These are phyloP conservation scores for Colletotrichum tamarilloi DNA, from an alignment of 2,329 filamentous ascomycete genomes.

Conservation along the genomic window DNA sequence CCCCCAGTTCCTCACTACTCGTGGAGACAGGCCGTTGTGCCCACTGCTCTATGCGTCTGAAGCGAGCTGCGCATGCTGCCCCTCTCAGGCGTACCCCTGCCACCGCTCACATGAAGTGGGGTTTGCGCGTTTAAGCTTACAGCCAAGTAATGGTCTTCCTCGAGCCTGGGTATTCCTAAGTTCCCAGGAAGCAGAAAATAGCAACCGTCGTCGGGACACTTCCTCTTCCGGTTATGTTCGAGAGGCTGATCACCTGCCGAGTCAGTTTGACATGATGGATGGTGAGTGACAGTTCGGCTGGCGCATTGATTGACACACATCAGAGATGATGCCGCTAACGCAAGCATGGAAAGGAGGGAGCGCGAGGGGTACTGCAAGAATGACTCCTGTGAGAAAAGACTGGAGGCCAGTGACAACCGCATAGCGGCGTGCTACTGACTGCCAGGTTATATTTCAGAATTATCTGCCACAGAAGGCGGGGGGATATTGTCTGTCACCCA, in stretches of 20 bases:
- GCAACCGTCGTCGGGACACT: constrained; percentile 14
- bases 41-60: neutral
- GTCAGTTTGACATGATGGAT: constrained; percentile 6
- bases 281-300: neutral
- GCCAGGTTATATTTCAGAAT: constrained; percentile 29
- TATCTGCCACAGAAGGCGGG: constrained; percentile 26
- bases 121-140: constrained; percentile 32
- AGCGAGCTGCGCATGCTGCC: constrained; percentile 6
- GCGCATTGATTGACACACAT: constrained; percentile 6
- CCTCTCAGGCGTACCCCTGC: neutral
- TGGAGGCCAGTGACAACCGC: neutral
- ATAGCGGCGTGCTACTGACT: constrained; percentile 1
- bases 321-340: neutral
- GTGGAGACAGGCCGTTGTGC: neutral
- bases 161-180: neutral
- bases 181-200: neutral
- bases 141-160: constrained; percentile 6
- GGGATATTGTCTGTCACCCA: constrained; percentile 24
- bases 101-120: constrained; percentile 2
- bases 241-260: neutral
- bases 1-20: neutral
- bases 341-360: neutral
- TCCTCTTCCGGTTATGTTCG: neutral
- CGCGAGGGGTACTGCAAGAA: neutral
- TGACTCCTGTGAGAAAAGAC: neutral